A percentile compares a stretch with the other conserved stretches of the same genome.
phyloP scores from a whole-genome alignment of 108 stramenopile genomes.

The Skeletonema marinoi region DNA sequence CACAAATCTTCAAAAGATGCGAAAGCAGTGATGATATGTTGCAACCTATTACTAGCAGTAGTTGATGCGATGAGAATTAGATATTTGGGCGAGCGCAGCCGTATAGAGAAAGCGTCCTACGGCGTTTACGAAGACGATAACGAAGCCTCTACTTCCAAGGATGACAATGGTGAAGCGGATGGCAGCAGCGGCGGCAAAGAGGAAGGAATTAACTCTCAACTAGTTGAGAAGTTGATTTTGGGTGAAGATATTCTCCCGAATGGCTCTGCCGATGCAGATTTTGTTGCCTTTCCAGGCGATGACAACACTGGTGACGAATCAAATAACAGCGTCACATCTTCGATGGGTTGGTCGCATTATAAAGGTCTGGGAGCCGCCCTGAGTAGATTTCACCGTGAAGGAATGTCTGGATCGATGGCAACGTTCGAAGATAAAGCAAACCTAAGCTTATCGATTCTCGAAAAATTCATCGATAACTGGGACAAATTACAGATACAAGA shows the following conservation, averaged over 20 bases:
- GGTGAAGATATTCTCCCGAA: conserved; percentile 63
- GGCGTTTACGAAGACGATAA: conserved; percentile 68
- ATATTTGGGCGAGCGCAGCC: conserved; percentile 72
- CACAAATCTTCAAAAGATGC: conserved; percentile 52
- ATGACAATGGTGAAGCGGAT: neutral
- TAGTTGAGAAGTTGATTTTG: conserved; percentile 72
- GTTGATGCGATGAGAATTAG: conserved; percentile 70
- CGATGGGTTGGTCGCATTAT: conserved; percentile 49
- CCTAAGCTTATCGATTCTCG: conserved; percentile 48
- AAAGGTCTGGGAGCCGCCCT: conserved; percentile 75
- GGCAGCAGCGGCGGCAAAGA: conserved; percentile 23
- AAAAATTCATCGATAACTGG: conserved; percentile 75
- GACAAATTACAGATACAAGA: conserved; percentile 69
- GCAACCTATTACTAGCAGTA: conserved; percentile 41
- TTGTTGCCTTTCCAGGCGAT: conserved; percentile 67
- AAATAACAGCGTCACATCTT: conserved; percentile 12
- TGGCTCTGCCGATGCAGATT: conserved; percentile 54
- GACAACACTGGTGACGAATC: conserved; percentile 37
- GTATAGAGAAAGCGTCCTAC: conserved; percentile 71
- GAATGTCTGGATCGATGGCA: conserved; percentile 6
- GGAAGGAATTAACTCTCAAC: conserved; percentile 51
- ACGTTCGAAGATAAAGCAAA: conserved; percentile 39
- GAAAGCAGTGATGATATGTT: conserved; percentile 49
- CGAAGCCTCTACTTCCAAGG: conserved; percentile 5
- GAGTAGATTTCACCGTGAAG: conserved; percentile 52